Evolutionary conservation across 371 early-diverging fungal genomes (phyloP).

Genomic region (Mucor velutinosus): DNA sequence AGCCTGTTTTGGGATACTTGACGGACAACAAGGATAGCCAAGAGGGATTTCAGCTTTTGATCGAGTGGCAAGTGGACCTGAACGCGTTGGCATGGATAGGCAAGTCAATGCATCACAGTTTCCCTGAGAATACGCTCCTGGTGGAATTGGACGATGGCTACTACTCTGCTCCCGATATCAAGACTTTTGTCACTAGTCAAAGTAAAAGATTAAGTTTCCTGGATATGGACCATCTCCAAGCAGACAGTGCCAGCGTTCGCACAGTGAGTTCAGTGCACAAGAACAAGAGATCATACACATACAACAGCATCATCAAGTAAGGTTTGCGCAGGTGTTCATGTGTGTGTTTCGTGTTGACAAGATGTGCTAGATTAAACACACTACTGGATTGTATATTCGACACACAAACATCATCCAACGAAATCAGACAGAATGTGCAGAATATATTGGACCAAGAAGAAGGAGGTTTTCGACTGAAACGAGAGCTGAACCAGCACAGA

Average conservation of each 20-base stretch:
- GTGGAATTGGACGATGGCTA: slow-evolving; percentile 60
- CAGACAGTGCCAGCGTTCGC: slow-evolving; percentile 23
- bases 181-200: slow-evolving; percentile 19
- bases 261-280: slow-evolving; percentile 21
- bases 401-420: slow-evolving; percentile 53
- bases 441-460: slow-evolving; percentile 40
- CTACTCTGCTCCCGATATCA: slow-evolving; percentile 54
- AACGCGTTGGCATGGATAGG: slow-evolving; percentile 50
- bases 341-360: too few species aligned
- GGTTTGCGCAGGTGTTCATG: not conserved
- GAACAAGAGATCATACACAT: slow-evolving; percentile 55
- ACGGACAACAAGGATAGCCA: not conserved
- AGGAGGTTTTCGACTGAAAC: slow-evolving; percentile 43
- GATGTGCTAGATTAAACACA: slow-evolving; percentile 55
- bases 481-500: slow-evolving; percentile 28
- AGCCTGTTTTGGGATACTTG: slow-evolving; percentile 12
- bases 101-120: slow-evolving; percentile 41
- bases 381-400: slow-evolving; percentile 61
- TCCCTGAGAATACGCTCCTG: slow-evolving; percentile 58
- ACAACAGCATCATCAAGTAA: slow-evolving; percentile 53
- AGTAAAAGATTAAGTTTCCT: slow-evolving; percentile 31
- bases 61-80: slow-evolving; percentile 59
- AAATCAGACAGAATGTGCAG: slow-evolving; percentile 50
- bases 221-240: slow-evolving; percentile 11
- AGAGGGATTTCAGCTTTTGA: slow-evolving; percentile 35